These are phyloP conservation scores for Sporothrix globosa DNA, from an alignment of 2,329 filamentous ascomycete genomes.

Conservation along the genomic window DNA sequence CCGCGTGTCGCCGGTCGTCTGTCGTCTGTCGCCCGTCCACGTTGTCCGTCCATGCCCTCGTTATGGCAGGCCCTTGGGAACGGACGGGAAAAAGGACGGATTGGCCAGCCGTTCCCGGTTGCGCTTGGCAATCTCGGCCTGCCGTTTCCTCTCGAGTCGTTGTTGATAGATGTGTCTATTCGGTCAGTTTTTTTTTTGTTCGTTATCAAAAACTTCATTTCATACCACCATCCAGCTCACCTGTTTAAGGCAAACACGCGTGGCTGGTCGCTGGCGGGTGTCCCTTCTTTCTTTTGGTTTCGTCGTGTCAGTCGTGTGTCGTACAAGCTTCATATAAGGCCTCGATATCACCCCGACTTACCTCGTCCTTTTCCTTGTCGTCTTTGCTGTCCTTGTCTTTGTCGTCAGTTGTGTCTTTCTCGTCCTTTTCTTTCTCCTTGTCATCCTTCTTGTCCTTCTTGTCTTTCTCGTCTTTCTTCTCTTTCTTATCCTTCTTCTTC, in stretches of 20 bases:
- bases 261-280: conserved; percentile 67
- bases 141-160: conserved; percentile 75
- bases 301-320: not conserved
- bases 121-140: conserved; percentile 76
- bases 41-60: not conserved
- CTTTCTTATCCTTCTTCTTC: conserved; percentile 69
- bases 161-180: conserved; percentile 81
- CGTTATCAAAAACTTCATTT: no score
- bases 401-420: conserved; percentile 38
- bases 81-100: conserved; percentile 80
- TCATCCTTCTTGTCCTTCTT: conserved; percentile 50
- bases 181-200: not conserved
- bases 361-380: conserved; percentile 20
- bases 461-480: conserved; percentile 58
- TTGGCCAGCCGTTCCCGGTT: conserved; percentile 80
- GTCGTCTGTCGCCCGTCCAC: not conserved
- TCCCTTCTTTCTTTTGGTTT: conserved; percentile 17
- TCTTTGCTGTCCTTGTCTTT: conserved; percentile 10
- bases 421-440: conserved; percentile 50
- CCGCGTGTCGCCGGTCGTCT: not conserved
- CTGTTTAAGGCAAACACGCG: conserved; percentile 83
- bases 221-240: conserved; percentile 50
- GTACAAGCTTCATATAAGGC: not conserved
- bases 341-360: not conserved
- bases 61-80: conserved; percentile 65